These are phyloP conservation scores for Solanum lycopersicoides DNA, from an alignment of 257 asterid genomes.

Conservation along the genomic window DNA sequence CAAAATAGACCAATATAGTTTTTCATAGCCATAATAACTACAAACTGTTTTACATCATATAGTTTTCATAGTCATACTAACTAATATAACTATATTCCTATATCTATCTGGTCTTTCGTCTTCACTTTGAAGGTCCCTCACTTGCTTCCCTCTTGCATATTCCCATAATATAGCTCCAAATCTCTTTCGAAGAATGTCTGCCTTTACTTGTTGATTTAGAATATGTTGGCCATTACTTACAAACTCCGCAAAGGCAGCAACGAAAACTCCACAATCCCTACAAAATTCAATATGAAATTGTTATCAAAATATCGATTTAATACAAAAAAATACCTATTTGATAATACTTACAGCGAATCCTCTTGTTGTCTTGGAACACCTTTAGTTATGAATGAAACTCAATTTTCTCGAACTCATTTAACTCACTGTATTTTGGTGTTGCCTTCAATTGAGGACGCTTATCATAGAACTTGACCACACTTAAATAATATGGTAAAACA, in stretches of 20 bases:
- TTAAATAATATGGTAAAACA: background rate
- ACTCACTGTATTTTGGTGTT: background rate
- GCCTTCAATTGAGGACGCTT: background rate
- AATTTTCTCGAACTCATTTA: too few relatives aligned
- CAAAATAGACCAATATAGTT: too few relatives aligned
- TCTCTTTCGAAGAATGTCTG: background rate
- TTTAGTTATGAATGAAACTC: too few relatives aligned
- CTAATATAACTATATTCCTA: too few relatives aligned
- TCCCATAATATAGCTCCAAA: background rate
- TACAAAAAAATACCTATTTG: background rate
- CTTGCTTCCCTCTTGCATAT: background rate
- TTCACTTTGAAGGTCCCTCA: background rate
- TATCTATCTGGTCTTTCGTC: background rate
- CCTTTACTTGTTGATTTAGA: too few relatives aligned
- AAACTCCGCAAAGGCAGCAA: background rate
- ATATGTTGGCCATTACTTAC: too few relatives aligned
- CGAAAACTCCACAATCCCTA: too few relatives aligned
- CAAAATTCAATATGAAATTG: too few relatives aligned
- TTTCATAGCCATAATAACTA: too few relatives aligned
- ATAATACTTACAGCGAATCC: background rate
- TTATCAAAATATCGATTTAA: too few relatives aligned
- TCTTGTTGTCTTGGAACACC: background rate
- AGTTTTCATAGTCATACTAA: background rate
- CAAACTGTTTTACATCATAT: background rate
- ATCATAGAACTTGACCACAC: background rate